phyloP scores from a whole-genome alignment of 192 early-diverging fungal species.

The Paraglomus brasilianum region DNA sequence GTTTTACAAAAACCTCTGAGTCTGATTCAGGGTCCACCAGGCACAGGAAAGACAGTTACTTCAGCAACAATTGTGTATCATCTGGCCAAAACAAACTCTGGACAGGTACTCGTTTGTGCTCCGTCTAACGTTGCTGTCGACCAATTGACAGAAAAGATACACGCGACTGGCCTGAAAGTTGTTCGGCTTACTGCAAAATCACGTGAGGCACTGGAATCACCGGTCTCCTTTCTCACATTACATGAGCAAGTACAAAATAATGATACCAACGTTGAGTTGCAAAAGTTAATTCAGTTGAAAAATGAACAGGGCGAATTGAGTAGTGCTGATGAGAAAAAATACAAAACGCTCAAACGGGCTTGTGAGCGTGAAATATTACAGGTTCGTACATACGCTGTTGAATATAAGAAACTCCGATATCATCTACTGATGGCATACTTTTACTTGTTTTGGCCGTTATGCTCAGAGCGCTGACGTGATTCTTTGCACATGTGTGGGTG shows the following conservation, averaged over 20 bases:
- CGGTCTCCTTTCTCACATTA: slow-evolving; percentile 90
- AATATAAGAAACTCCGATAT: background rate
- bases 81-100: slow-evolving; percentile 82
- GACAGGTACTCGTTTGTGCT: slow-evolving; percentile 95
- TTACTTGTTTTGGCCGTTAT: slow-evolving; percentile 2
- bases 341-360: slow-evolving; percentile 75
- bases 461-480: slow-evolving; percentile 91
- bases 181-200: slow-evolving; percentile 93
- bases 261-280: slow-evolving; percentile 91
- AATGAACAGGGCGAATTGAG: slow-evolving; percentile 90
- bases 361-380: slow-evolving; percentile 91
- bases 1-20: slow-evolving; percentile 90
- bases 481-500: slow-evolving; percentile 95
- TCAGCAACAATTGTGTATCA: slow-evolving; percentile 98
- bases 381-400: slow-evolving; percentile 35
- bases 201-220: slow-evolving; percentile 91
- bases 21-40: slow-evolving; percentile 94
- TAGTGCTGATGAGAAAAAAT: slow-evolving; percentile 81
- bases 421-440: background rate
- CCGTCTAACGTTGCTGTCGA: slow-evolving; percentile 99
- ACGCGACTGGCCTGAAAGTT: slow-evolving; percentile 90
- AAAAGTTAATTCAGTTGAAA: slow-evolving; percentile 88
- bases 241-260: slow-evolving; percentile 97
- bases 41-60: slow-evolving; percentile 99
- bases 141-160: slow-evolving; percentile 96